Percentiles rank a stretch among this genome's conserved stretches.
These are phyloP conservation scores for Nitzschia inconspicua DNA, from an alignment of 108 stramenopile genomes.

Conservation along the genomic window DNA sequence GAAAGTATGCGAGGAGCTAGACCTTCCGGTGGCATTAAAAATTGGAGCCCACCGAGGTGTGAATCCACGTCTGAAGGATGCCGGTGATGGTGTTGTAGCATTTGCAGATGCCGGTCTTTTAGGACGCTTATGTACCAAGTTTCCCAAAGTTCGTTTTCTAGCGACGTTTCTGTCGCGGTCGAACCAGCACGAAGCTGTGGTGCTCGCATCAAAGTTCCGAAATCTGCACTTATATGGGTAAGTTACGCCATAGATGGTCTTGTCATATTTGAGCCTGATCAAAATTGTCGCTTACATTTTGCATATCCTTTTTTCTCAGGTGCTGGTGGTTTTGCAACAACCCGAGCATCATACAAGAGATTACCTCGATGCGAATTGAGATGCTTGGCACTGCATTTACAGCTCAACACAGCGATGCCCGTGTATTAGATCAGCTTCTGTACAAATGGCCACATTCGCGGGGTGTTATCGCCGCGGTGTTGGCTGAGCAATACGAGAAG, in stretches of 20 bases:
- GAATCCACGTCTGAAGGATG: conserved; percentile 60
- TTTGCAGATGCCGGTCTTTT: conserved; percentile 68
- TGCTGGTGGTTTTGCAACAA: conserved; percentile 91
- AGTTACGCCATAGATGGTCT: not conserved
- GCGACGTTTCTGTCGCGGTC: conserved; percentile 82
- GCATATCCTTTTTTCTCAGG: not conserved
- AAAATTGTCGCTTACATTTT: conserved; percentile 3
- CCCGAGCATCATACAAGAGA: conserved; percentile 79
- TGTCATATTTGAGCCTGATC: conserved; percentile 29
- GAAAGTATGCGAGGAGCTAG: conserved; percentile 76
- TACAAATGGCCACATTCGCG: conserved; percentile 95
- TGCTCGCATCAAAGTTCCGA: conserved; percentile 83
- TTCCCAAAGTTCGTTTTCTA: conserved; percentile 82
- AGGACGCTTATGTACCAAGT: conserved; percentile 53
- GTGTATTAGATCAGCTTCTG: conserved; percentile 87
- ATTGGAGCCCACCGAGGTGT: conserved; percentile 82
- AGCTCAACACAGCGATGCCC: conserved; percentile 84
- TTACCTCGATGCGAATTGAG: conserved; percentile 86
- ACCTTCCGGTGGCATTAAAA: conserved; percentile 83
- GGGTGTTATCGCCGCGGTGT: conserved; percentile 65
- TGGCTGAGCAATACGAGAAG: conserved; percentile 64
- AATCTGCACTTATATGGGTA: conserved; percentile 92
- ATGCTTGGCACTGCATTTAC: conserved; percentile 88
- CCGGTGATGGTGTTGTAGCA: conserved; percentile 86
- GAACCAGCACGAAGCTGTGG: conserved; percentile 89